Base-by-base conservation (phyloP, 306 rosid species). In the Betula pendula region DNA sequence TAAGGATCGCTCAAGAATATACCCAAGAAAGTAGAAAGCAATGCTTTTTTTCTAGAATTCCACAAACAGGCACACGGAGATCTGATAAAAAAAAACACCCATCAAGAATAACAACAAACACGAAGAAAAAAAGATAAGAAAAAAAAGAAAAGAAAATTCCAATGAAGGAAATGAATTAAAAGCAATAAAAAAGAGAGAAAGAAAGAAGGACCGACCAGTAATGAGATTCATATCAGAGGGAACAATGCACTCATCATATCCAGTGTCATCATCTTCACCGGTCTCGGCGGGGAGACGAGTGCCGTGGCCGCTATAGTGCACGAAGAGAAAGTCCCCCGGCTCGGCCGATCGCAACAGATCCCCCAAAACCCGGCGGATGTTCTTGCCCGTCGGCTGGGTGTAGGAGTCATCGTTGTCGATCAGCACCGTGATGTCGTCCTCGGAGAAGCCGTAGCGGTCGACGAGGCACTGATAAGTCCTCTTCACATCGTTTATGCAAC, bases 281-380 rank as follows among this genome's bases (percentile, higher is more conserved):
- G 96, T 92, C 91, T 96, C 99, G 0, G 99, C 92, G 0, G 97
- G 97, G 8, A 93, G 97, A 67, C 96, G 97, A 0, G 96, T 88
- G 44, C 96, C 97, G 43, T 91, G 97, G n/a, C 98, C 97, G 8
- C 94, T 91, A 71, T 89, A 96, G 56, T 91, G 99, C 14, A 92
- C 89, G 15, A 96, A 92, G 35, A 96, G 82, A 6, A 85, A 20
- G 2, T 96, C 99, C 0, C 94, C 97, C 0, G 85, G 65, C 19
- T 77, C 66, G 6, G 93, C 88, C 5, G 93, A 89, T 78, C 89
- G 75, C 65, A 96, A 42, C 31, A 96, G 87, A 7, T n/a, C 19
- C 22, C 80, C 29, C 40, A 95, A 51, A 38, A 89, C 92, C 2
- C 77, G 42, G 3, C 97, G 90, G 52, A 92, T 87, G 80, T 92